phyloP scores from a whole-genome alignment of 345 rosid species.

The Populus tremula region DNA sequence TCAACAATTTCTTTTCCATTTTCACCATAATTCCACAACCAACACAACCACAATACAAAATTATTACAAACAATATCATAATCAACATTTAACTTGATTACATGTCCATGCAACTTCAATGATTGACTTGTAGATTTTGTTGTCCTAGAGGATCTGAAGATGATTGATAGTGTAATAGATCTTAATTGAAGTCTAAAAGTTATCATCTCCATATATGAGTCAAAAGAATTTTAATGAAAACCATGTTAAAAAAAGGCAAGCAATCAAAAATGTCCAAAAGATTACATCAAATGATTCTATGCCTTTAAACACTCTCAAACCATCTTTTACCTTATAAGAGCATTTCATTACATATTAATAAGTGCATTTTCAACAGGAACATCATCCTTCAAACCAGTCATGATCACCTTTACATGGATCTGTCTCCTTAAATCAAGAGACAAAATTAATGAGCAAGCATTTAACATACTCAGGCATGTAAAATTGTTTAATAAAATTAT shows the following conservation, averaged over 20 bases:
- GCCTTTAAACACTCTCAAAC: conserved; percentile 41
- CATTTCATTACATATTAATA: conserved; percentile 69
- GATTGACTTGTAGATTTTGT: conserved; percentile 25
- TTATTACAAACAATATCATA: conserved; percentile 12
- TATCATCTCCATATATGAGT: conserved; percentile 43
- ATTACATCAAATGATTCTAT: conserved; percentile 51
- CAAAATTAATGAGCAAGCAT: conserved; percentile 32
- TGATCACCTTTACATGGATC: conserved; percentile 51
- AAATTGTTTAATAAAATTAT: conserved; percentile 45
- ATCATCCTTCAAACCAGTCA: conserved; percentile 43
- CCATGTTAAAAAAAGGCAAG: conserved; percentile 51
- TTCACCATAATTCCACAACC: too few relatives aligned
- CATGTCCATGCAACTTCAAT: conserved; percentile 48
- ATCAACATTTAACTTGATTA: conserved; percentile 36
- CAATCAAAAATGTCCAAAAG: conserved; percentile 69
- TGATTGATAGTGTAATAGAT: conserved; percentile 46
- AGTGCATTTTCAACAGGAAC: conserved; percentile 60
- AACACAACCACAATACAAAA: too few relatives aligned
- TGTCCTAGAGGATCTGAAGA: conserved; percentile 44
- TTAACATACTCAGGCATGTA: conserved; percentile 42
- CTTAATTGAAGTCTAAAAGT: conserved; percentile 49
- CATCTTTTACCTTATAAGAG: conserved; percentile 37
- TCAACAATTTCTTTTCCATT: too few relatives aligned
- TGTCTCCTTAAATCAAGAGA: conserved; percentile 51
- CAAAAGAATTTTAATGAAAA: conserved; percentile 36